These are phyloP conservation scores for Beauveria bassiana DNA, from an alignment of 2,329 filamentous ascomycete genomes.

Conservation along the genomic window DNA sequence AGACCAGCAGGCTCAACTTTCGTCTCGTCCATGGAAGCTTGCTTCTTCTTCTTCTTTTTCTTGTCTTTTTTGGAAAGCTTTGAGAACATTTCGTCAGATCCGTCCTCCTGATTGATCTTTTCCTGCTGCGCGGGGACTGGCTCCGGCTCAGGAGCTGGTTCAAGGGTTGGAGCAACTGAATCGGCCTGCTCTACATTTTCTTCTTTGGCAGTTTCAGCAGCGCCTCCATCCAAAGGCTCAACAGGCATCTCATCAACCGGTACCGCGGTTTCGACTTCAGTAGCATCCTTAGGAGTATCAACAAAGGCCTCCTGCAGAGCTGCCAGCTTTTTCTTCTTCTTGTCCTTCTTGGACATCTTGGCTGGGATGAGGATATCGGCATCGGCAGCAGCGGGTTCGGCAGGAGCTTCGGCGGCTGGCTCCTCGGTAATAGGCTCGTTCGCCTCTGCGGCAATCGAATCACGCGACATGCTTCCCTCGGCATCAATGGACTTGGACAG, in stretches of 20 bases:
- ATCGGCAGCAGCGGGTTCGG: neutral
- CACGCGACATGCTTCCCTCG: neutral
- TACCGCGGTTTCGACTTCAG: constrained; percentile 10
- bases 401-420: neutral
- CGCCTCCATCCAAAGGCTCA: neutral
- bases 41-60: constrained; percentile 21
- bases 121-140: constrained; percentile 8
- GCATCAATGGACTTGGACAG: constrained; percentile 14
- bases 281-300: constrained; percentile 3
- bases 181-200: neutral
- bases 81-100: constrained; percentile 22
- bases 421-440: constrained; percentile 8
- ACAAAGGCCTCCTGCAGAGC: constrained; percentile 14
- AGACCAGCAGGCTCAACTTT: neutral
- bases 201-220: neutral
- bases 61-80: constrained; percentile 26
- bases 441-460: neutral
- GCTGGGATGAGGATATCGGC: constrained; percentile 11
- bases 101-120: constrained; percentile 19
- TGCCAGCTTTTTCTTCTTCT: constrained; percentile 26
- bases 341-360: constrained; percentile 28
- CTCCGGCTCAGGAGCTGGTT: neutral
- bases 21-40: neutral
- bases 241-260: constrained; percentile 5
- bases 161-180: neutral